These are phyloP conservation scores for Penicillium sp. DNA, from an alignment of 2,329 filamentous ascomycete species.

Conservation along the genomic window DNA sequence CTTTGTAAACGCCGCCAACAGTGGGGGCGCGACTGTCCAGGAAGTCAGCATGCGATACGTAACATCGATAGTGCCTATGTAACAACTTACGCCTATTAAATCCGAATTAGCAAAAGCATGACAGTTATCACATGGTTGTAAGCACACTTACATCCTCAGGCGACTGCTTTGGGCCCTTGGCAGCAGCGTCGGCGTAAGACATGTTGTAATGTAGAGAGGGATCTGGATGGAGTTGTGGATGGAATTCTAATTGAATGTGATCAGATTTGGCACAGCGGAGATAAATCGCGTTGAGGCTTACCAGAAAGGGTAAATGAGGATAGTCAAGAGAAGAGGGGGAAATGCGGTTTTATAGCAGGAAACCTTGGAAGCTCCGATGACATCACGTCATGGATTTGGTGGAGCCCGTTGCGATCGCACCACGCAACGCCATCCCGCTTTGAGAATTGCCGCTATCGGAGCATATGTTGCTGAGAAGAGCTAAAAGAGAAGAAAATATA, in stretches of 20 bases:
- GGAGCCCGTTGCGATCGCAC: constrained; percentile 7
- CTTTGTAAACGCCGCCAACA: constrained; percentile 35
- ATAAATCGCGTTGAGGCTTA: constrained; percentile 2
- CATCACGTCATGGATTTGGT: constrained; percentile 32
- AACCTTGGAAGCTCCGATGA: constrained; percentile 21
- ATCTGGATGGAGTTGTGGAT: no score
- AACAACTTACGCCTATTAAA: constrained; percentile 35
- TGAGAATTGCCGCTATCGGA: no score
- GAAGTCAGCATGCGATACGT: constrained; percentile 8
- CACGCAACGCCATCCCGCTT: no score
- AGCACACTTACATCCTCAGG: constrained; percentile 42
- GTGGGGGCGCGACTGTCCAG: constrained; percentile 39
- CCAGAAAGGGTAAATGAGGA: constrained; percentile 1
- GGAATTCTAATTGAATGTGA: background rate
- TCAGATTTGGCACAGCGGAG: background rate
- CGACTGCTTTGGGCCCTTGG: constrained; percentile 44
- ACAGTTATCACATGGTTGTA: background rate
- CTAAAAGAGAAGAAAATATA: no score
- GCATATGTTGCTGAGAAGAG: no score
- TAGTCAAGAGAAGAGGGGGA: constrained; percentile 6
- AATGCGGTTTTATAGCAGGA: constrained; percentile 21
- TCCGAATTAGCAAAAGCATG: background rate
- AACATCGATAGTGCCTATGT: background rate
- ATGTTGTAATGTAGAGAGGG: constrained; percentile 25
- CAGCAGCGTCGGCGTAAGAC: constrained; percentile 47